Conservation (phyloP, 2,329 filamentous ascomycete species). For the Nemania serpens region DNA sequence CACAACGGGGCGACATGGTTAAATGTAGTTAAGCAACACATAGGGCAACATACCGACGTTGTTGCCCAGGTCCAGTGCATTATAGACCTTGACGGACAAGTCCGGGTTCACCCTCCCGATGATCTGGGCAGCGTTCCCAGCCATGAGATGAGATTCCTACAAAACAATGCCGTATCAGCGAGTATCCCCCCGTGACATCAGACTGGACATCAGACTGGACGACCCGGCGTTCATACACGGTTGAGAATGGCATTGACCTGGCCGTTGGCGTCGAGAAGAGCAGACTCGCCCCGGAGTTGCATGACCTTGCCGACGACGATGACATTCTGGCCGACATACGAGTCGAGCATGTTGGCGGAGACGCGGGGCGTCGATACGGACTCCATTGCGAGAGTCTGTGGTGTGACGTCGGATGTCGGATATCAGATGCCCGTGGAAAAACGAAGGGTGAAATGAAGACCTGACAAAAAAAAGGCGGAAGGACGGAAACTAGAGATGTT, state of each 20-base stretch:
- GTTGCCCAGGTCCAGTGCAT: constrained; percentile 69
- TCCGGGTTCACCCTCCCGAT: constrained; percentile 81
- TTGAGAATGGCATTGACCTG: constrained; percentile 76
- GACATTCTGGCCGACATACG: constrained; percentile 75
- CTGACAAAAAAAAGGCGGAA: background rate
- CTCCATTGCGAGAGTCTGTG: constrained; percentile 62
- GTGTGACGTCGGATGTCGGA: background rate
- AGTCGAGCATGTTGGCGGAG: constrained; percentile 77
- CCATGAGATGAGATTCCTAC: constrained; percentile 72
- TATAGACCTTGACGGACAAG: constrained; percentile 71
- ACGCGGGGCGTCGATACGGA: constrained; percentile 77
- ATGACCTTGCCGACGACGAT: constrained; percentile 85
- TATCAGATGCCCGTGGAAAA: background rate
- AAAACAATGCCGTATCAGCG: constrained; percentile 11
- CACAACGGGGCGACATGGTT: background rate
- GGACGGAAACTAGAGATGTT: background rate
- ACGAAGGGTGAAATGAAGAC: too few species aligned
- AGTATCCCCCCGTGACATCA: background rate
- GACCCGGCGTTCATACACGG: constrained; percentile 52
- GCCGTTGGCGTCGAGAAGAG: constrained; percentile 80
- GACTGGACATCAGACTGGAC: background rate
- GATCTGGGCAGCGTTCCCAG: constrained; percentile 73
- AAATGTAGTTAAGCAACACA: background rate
- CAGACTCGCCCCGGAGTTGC: constrained; percentile 79
- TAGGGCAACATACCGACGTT: constrained; percentile 64